Base-by-base conservation (phyloP, 1,139 yeast species). In the Pichia sp. region DNA sequence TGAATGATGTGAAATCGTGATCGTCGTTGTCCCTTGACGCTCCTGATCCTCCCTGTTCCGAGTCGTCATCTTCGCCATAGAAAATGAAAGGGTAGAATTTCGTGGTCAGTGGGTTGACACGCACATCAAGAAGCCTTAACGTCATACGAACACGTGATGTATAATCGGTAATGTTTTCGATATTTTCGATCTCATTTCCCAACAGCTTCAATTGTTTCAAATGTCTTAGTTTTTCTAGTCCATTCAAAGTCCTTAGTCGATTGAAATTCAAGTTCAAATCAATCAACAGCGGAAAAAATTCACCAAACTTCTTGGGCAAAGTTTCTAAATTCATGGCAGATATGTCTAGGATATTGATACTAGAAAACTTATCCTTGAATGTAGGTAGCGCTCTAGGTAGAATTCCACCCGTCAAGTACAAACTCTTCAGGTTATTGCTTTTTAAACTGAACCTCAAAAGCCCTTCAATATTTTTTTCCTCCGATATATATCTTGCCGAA, bases 61-160 rank as follows among this genome's bases (percentile, higher is more conserved):
- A 32, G 8, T 56, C 53, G 6, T 15, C 46, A 2, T 53, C 57
- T 10, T 42, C 55, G 2, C 79, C 77, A 57, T 75, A 75, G 65
- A 80, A 80, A 1, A 81, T 79, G 62, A 73, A 79, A 0, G 85
- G 83, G 63, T 81, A 81, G 47, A 79, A 71, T 13, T 73, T 76
- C 41, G 70, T 67, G 45, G 76, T 80, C 45, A 80, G 61, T 8
- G 82, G 77, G 60, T 82, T 82, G 55, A 80, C 75, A 52, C 85
- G 69, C 47, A 79, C 60, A 64, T 81, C 86, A 19, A 81, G 63
- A 8, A 72, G 67, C 54, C 66, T 70, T 54, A 81, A 65, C 1
- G 70, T 62, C 7, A 62, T 54, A 46, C 81, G 66, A 5, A 61
- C 43, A 1, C 72, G 64, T 0, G 68, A 70, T 8, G 67, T 61